Percentiles rank a stretch among this genome's conserved stretches.
These are phyloP conservation scores for Colletotrichum incanum DNA, from an alignment of 2,329 filamentous ascomycete species.

Conservation along the genomic window DNA sequence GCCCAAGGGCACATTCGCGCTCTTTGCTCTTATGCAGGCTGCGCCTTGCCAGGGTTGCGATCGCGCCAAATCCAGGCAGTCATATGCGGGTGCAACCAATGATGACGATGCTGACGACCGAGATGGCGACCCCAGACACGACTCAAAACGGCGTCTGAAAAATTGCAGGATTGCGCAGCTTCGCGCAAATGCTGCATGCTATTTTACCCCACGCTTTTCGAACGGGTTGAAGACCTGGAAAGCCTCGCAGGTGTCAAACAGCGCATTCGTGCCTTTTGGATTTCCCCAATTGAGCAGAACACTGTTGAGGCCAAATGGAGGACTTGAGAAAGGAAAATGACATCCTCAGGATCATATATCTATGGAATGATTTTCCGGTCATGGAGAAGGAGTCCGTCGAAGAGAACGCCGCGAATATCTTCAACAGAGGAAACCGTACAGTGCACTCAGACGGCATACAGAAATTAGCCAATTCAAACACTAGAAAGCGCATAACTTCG, in stretches of 20 bases:
- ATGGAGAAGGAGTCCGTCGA: not conserved
- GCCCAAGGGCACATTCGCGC: constrained; percentile 33
- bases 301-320: not conserved
- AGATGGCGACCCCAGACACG: not conserved
- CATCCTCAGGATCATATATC: constrained; percentile 24
- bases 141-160: not conserved
- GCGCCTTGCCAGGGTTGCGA: constrained; percentile 18
- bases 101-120: constrained; percentile 12
- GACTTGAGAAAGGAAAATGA: not conserved
- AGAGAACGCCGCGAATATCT: not conserved
- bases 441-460: not conserved
- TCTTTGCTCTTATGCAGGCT: constrained; percentile 30
- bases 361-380: not conserved
- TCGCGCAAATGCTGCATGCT: constrained; percentile 23
- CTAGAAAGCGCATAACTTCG: not conserved
- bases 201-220: not conserved
- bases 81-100: constrained; percentile 16
- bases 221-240: constrained; percentile 2
- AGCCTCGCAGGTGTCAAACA: constrained; percentile 1
- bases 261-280: constrained; percentile 33
- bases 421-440: not conserved
- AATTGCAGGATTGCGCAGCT: constrained; percentile 18
- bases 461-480: not conserved
- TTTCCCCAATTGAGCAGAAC: constrained; percentile 19
- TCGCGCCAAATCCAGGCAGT: constrained; percentile 10